Evolutionary conservation across 1,139 yeast genomes (phyloP).

Genomic region (Pichiaceae sp.): DNA sequence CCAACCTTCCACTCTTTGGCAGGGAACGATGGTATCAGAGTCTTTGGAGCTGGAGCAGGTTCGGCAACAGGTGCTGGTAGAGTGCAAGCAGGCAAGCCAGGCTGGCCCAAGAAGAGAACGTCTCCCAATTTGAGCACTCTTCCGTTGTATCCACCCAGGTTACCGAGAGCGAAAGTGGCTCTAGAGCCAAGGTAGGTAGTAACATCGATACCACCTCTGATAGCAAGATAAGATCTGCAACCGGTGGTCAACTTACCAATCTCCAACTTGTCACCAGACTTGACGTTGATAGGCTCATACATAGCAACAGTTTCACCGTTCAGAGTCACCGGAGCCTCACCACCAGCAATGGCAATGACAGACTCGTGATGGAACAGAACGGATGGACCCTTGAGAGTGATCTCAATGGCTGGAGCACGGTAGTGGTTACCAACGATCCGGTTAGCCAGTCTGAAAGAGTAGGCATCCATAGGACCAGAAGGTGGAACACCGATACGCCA

Average conservation of each 20-base stretch:
- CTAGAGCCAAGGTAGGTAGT: constrained; percentile 93
- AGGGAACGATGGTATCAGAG: constrained; percentile 51
- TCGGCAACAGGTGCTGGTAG: constrained; percentile 63
- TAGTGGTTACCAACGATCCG: constrained; percentile 79
- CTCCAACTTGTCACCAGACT: constrained; percentile 68
- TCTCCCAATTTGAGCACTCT: constrained; percentile 88
- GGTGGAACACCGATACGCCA: constrained; percentile 98
- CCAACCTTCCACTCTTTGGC: constrained; percentile 75
- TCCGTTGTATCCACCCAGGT: constrained; percentile 92
- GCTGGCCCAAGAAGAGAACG: constrained; percentile 77
- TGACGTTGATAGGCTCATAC: constrained; percentile 65
- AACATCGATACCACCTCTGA: constrained; percentile 90
- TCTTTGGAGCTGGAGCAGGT: constrained; percentile 49
- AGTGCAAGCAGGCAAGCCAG: constrained; percentile 57
- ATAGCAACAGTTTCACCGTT: constrained; percentile 47
- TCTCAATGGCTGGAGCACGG: constrained; percentile 82
- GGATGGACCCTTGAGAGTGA: constrained; percentile 82
- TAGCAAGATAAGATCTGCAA: constrained; percentile 82
- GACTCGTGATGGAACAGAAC: constrained; percentile 75
- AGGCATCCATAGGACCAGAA: constrained; percentile 96
- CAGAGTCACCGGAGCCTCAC: constrained; percentile 55
- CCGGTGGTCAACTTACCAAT: constrained; percentile 77
- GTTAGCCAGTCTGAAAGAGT: constrained; percentile 83
- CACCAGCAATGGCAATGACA: constrained; percentile 81
- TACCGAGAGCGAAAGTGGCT: constrained; percentile 92